Evolutionary conservation across 148 eudicot species (phyloP).

Genomic region (Suaeda aralocaspica): DNA sequence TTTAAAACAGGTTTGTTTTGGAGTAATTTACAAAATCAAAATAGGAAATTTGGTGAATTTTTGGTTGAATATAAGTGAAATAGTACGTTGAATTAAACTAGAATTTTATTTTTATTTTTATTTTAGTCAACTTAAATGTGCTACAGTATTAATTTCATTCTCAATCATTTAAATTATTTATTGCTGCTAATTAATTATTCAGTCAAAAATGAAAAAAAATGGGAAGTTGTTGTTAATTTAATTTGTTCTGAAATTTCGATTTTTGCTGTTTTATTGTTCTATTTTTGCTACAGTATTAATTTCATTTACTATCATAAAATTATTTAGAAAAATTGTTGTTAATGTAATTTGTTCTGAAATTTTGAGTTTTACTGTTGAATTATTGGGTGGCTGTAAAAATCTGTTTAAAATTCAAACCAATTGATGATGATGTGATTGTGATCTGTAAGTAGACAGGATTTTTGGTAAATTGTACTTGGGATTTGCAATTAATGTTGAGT

Average conservation of each 20-base stretch:
- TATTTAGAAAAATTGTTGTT: no score
- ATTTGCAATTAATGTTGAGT: conserved; percentile 6
- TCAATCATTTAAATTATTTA: no score
- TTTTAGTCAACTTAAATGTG: not conserved
- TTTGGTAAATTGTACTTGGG: conserved; percentile 3
- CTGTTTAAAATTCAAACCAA: not conserved
- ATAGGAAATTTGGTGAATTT: not conserved
- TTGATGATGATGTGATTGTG: conserved; percentile 5
- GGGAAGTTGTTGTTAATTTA: no score
- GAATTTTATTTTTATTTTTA: not conserved
- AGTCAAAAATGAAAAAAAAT: no score
- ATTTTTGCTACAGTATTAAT: no score
- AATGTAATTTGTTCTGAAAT: not conserved
- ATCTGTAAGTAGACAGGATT: conserved; percentile 8
- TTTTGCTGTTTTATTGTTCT: no score
- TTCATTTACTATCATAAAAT: no score
- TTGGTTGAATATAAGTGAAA: conserved; percentile 9
- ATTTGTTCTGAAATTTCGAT: no score
- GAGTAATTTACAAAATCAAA: not conserved
- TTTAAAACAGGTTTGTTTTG: conserved; percentile 53
- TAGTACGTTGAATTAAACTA: not conserved
- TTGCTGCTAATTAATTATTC: no score
- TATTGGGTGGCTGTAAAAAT: not conserved
- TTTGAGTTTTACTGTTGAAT: not conserved
- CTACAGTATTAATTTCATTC: not conserved